Evolutionary conservation across 2,329 filamentous ascomycete species (phyloP), one percentile per base, ranked within the genome.

Genomic region (Apiospora kogelbergensis): DNA sequence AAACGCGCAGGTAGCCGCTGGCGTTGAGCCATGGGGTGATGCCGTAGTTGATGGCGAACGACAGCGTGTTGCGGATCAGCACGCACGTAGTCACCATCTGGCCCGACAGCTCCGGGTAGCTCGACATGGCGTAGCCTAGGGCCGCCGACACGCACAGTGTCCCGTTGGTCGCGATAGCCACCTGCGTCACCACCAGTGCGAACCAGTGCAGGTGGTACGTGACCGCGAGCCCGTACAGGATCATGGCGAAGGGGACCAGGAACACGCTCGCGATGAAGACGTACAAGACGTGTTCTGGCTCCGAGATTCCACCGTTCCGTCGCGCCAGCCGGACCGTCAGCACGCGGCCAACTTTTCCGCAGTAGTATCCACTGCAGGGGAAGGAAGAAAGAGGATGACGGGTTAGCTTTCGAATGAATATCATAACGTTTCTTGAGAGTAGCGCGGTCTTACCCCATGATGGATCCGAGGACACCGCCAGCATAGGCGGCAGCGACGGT

Each of bases 41-140:
- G 22, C 84, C 85, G 73, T 87, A 88, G 37, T 80, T 79, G 40
- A 86, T 79, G 6, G 82, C 84, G 72, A 85, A 85, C 33, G 77
- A 80, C 82, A 85, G 84, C 0, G 83, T 85, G 70, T 86, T 86
- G 11, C 84, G 76, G 60, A 80, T 78, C 6, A 79, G 67, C 7
- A 80, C 73, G 67, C 73, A 76, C 0, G 77, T 78, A 1, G 77
- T 76, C 6, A 79, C 72, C 68, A 77, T 72, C 10, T 76, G 73
- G 11, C 76, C 76, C 2, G 73, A 73, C 1, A 80, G 72, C 45
- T 79, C 76, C 5, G 69, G 72, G 68, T 79, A 79, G n/a, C 73
- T 75, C 2, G 70, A 70, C 30, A 79, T 78, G 44, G 75, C 73
- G 70, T 79, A 80, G 67, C 73, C 75, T 24, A 79, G 71, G 2